A percentile compares a stretch with the other conserved stretches of the same genome.
Conservation (phyloP, 2,329 filamentous ascomycete genomes). For the Rosellinia necatrix region DNA sequence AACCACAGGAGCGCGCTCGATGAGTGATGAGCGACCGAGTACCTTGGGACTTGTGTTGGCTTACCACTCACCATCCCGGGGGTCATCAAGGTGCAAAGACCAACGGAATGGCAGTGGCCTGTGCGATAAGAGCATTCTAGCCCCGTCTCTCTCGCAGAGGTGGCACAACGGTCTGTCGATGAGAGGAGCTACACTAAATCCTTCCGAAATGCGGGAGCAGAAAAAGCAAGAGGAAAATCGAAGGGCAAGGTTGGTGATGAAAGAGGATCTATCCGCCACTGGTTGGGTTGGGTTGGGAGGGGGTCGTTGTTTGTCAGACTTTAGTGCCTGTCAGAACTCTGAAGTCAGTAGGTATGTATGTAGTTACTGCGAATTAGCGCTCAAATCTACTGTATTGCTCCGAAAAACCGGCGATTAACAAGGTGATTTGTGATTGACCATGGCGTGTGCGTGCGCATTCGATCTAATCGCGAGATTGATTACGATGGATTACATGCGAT, state of each 20-base stretch:
- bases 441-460: background rate
- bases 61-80: too few relatives aligned
- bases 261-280: slow-evolving; percentile 26
- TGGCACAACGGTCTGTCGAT: slow-evolving; percentile 19
- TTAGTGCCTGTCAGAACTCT: slow-evolving; percentile 25
- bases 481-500: background rate
- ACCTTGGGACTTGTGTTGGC: too few relatives aligned
- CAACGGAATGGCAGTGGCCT: slow-evolving; percentile 1
- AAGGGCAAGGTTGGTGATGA: slow-evolving; percentile 26
- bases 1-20: too few relatives aligned
- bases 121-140: background rate
- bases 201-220: slow-evolving; percentile 3
- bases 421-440: slow-evolving; percentile 8
- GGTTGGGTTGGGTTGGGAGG: slow-evolving; percentile 6
- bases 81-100: background rate
- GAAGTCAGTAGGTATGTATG: too few relatives aligned
- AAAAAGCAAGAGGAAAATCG: slow-evolving; percentile 4
- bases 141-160: slow-evolving; percentile 1
- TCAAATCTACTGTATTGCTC: slow-evolving; percentile 2
- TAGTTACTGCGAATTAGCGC: slow-evolving; percentile 18
- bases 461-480: background rate
- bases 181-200: slow-evolving; percentile 5
- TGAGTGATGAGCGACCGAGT: too few relatives aligned
- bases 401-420: slow-evolving; percentile 15
- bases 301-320: slow-evolving; percentile 15